A percentile compares a stretch with the other conserved stretches of the same genome.
phyloP scores from a whole-genome alignment of 2,329 filamentous ascomycete species.

The Verticillium longisporum region DNA sequence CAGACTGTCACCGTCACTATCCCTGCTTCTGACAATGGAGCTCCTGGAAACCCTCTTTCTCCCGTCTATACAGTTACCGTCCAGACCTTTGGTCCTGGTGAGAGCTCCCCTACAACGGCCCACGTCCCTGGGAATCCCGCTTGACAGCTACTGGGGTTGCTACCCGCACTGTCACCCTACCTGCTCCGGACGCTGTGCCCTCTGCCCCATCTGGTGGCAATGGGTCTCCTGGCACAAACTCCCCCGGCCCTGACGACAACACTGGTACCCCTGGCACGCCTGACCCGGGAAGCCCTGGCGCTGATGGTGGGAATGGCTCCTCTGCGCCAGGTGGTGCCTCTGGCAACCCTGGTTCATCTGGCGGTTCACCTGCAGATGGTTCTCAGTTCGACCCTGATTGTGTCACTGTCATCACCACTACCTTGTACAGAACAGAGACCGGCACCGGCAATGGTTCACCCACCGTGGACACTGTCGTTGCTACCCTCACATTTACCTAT shows the following conservation, averaged over 20 bases:
- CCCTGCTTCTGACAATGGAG: constrained; percentile 5
- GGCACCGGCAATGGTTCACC: background rate
- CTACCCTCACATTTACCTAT: constrained; percentile 7
- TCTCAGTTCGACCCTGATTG: background rate
- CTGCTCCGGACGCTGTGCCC: constrained; percentile 8
- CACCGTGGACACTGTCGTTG: constrained; percentile 4
- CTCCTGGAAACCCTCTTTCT: constrained; percentile 10
- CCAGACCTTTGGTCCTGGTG: constrained; percentile 11
- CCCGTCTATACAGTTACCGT: constrained; percentile 11
- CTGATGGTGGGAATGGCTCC: background rate
- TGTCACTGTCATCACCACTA: constrained; percentile 7
- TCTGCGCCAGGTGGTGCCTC: background rate
- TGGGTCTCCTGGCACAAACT: background rate
- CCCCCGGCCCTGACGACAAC: background rate
- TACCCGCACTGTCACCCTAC: constrained; percentile 11
- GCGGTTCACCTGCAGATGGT: background rate
- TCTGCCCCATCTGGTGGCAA: background rate
- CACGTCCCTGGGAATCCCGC: constrained; percentile 11
- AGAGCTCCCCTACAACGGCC: constrained; percentile 12
- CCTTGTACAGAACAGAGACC: constrained; percentile 1
- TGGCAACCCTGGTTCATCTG: background rate
- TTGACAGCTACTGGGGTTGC: background rate
- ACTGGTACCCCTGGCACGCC: background rate
- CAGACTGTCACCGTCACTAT: constrained; percentile 7
- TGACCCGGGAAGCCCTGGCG: background rate